phyloP scores from a whole-genome alignment of 2,329 filamentous ascomycete species.

The Scytalidium sp. region DNA sequence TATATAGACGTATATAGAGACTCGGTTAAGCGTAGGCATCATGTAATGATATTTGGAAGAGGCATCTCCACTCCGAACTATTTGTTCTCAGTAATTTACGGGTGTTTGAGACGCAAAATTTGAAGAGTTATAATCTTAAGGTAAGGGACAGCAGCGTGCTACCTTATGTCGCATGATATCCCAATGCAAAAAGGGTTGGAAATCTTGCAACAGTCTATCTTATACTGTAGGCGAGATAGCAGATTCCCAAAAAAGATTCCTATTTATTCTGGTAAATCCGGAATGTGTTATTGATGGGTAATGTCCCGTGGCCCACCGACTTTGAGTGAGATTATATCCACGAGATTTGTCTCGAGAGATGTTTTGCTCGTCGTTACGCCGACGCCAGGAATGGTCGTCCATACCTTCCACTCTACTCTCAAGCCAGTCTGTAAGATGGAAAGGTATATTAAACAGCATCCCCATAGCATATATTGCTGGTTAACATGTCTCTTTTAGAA shows the following conservation, averaged over 20 bases:
- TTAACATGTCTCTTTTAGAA: slow-evolving; percentile 14
- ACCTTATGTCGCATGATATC: no score
- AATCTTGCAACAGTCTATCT: no score
- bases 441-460: slow-evolving; percentile 17
- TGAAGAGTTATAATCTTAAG: no score
- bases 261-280: no score
- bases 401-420: slow-evolving; percentile 22
- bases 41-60: background rate
- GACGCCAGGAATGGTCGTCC: slow-evolving; percentile 23
- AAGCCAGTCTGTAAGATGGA: slow-evolving; percentile 22
- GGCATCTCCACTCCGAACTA: background rate
- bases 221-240: no score
- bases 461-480: background rate
- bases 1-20: background rate
- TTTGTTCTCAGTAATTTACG: background rate
- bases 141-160: no score
- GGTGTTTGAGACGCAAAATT: no score
- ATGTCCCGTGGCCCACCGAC: no score
- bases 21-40: background rate
- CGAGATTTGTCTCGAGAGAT: slow-evolving; percentile 10
- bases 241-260: no score
- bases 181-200: no score
- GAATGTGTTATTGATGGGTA: no score
- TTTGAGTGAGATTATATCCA: background rate
- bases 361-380: slow-evolving; percentile 29